A percentile compares a stretch with the other conserved stretches of the same genome.
phyloP scores from a whole-genome alignment of 192 early-diverging fungal species.

The Coemansia sp. region DNA sequence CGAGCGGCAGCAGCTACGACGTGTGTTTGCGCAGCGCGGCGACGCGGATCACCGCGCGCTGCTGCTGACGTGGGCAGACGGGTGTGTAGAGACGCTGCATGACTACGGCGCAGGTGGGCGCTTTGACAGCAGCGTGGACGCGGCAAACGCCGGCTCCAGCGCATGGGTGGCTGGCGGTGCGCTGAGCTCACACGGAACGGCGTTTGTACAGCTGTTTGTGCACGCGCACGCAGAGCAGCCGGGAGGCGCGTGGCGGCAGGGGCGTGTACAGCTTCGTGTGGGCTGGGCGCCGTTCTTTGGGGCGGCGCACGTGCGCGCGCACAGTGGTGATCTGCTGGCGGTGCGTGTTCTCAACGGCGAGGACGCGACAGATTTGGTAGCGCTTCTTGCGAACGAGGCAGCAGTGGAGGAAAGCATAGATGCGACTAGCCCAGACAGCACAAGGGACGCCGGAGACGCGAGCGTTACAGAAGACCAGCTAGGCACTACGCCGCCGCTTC shows the following conservation, averaged over 20 bases:
- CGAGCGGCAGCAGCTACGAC: conserved; percentile 56
- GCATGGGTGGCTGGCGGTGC: conserved; percentile 47
- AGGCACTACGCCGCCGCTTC: neutral
- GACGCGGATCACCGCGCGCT: conserved; percentile 53
- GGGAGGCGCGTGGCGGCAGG: conserved; percentile 45
- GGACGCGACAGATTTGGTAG: conserved; percentile 51
- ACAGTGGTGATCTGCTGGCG: conserved; percentile 51
- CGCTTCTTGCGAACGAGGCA: conserved; percentile 49
- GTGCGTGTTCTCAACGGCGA: conserved; percentile 54
- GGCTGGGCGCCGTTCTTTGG: conserved; percentile 54
- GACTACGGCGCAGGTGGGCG: conserved; percentile 30
- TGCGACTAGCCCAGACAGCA: conserved; percentile 1
- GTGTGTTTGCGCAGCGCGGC: conserved; percentile 49
- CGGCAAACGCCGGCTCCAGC: conserved; percentile 12
- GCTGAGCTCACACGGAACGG: conserved; percentile 50
- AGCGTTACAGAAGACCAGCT: neutral
- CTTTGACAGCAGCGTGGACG: conserved; percentile 40
- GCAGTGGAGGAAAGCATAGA: conserved; percentile 42
- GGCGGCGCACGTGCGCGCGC: conserved; percentile 38
- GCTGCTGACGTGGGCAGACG: conserved; percentile 53
- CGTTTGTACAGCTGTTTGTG: conserved; percentile 49
- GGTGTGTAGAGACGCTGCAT: conserved; percentile 51
- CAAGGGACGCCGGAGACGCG: neutral
- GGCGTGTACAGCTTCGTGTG: conserved; percentile 40
- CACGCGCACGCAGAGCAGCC: conserved; percentile 30